phyloP scores from a whole-genome alignment of 306 rosid species.

The Hylodesmum podocarpum region DNA sequence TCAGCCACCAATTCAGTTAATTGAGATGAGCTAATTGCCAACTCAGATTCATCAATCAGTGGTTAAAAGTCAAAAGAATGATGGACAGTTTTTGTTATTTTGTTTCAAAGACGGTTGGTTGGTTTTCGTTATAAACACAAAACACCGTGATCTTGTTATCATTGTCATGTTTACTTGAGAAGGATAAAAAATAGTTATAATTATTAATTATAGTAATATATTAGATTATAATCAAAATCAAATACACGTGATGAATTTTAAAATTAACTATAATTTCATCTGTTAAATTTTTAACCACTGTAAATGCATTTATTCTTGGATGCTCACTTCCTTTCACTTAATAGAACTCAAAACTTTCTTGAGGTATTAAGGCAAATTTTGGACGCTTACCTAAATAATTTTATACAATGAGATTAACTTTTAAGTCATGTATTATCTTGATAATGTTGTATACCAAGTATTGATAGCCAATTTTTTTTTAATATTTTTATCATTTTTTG shows the following conservation, averaged over 20 bases:
- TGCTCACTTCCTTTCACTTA: not conserved
- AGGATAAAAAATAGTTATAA: not conserved
- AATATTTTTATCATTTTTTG: no score
- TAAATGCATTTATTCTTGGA: not conserved
- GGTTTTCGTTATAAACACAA: not conserved
- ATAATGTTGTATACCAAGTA: no score
- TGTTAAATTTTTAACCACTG: not conserved
- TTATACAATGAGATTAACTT: no score
- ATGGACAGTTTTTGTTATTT: not conserved
- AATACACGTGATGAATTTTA: not conserved
- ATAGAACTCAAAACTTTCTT: no score
- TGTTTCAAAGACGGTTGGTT: not conserved
- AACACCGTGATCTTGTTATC: not conserved
- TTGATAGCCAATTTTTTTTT: no score
- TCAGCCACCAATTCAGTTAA: not conserved
- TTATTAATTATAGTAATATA: not conserved
- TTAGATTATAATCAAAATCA: not conserved
- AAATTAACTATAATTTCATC: not conserved
- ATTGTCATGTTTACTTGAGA: no score
- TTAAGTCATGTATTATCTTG: no score
- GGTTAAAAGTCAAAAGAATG: slow-evolving; percentile 2
- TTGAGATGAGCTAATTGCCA: not conserved
- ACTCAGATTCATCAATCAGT: slow-evolving; percentile 8
- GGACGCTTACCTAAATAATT: no score
- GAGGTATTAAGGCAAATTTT: no score